These are phyloP conservation scores for Trichoderma atroviride DNA, from an alignment of 2,329 filamentous ascomycete genomes.

Conservation along the genomic window DNA sequence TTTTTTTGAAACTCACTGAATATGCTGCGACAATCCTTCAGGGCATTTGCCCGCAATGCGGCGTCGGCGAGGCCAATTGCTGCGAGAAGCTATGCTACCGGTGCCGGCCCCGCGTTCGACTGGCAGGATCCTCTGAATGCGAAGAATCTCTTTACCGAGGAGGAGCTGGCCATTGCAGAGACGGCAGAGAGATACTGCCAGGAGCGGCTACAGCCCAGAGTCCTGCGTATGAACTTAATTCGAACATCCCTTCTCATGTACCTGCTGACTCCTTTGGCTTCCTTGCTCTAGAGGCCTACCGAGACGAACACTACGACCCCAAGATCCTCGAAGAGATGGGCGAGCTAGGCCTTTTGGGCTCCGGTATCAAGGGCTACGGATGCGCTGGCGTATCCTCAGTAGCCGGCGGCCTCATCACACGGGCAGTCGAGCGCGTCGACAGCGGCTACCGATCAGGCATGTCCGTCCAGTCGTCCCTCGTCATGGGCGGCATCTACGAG, in stretches of 20 bases:
- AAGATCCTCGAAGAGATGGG: slow-evolving; percentile 91
- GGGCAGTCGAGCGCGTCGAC: slow-evolving; percentile 87
- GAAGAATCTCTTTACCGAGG: slow-evolving; percentile 79
- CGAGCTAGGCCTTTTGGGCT: slow-evolving; percentile 82
- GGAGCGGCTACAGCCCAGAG: slow-evolving; percentile 80
- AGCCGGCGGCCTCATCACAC: slow-evolving; percentile 84
- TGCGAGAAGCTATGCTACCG: slow-evolving; percentile 43
- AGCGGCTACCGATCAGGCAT: slow-evolving; percentile 91
- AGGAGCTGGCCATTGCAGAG: slow-evolving; percentile 86
- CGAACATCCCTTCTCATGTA: background rate
- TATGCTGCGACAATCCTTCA: slow-evolving; percentile 39
- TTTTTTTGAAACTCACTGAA: background rate
- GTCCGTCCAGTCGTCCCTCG: slow-evolving; percentile 91
- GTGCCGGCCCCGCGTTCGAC: slow-evolving; percentile 61
- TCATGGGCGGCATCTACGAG: slow-evolving; percentile 89
- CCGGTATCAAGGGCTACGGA: slow-evolving; percentile 83
- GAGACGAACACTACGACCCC: slow-evolving; percentile 83
- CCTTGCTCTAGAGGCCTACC: slow-evolving; percentile 67
- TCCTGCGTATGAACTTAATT: slow-evolving; percentile 66
- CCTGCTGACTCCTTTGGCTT: background rate
- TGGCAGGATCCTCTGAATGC: slow-evolving; percentile 88
- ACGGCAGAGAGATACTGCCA: slow-evolving; percentile 94
- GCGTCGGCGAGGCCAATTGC: slow-evolving; percentile 34
- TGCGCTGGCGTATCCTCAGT: slow-evolving; percentile 88
- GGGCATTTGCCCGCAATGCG: slow-evolving; percentile 35